These are phyloP conservation scores for Fraxinus xanthoxyloides DNA, from an alignment of 305 asterid genomes.

Conservation along the genomic window DNA sequence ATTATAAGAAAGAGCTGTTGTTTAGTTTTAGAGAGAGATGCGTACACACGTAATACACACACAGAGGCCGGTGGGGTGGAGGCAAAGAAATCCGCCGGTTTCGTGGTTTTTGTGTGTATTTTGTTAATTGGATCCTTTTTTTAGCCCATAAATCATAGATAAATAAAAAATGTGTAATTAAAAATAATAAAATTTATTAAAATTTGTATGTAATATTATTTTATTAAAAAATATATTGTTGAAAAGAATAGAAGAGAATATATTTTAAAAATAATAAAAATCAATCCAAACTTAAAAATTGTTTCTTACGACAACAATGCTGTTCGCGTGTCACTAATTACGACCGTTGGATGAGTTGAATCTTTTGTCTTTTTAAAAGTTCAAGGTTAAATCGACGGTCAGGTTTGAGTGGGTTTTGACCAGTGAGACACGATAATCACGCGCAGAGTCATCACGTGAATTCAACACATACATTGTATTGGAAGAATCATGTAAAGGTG, in stretches of 20 bases:
- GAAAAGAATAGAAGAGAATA: too few species aligned
- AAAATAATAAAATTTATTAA: too few species aligned
- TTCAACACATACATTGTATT: conserved; percentile 6
- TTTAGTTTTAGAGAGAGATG: background rate
- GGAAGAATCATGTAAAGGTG: conserved; percentile 12
- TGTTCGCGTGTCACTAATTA: conserved; percentile 13
- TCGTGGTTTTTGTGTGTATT: conserved; percentile 26
- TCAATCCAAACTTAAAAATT: background rate
- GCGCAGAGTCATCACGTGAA: conserved; percentile 38
- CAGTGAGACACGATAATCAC: conserved; percentile 15
- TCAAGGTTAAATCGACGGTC: conserved; percentile 25
- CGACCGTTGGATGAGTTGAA: conserved; percentile 29
- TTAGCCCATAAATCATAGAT: too few species aligned
- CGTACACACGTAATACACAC: background rate
- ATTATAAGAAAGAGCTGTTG: conserved; percentile 28
- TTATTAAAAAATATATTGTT: too few species aligned
- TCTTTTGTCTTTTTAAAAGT: conserved; percentile 22
- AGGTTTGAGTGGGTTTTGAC: conserved; percentile 16
- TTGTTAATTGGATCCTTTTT: conserved; percentile 12
- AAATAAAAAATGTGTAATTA: too few species aligned
- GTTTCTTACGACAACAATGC: conserved; percentile 29
- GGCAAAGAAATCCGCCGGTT: conserved; percentile 12
- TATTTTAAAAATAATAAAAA: too few species aligned
- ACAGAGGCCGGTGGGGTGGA: background rate
- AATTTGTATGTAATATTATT: too few species aligned